A percentile compares a stretch with the other conserved stretches of the same genome.
Conservation (phyloP, 352 stramenopile species). For the Blastocystis sp. region DNA sequence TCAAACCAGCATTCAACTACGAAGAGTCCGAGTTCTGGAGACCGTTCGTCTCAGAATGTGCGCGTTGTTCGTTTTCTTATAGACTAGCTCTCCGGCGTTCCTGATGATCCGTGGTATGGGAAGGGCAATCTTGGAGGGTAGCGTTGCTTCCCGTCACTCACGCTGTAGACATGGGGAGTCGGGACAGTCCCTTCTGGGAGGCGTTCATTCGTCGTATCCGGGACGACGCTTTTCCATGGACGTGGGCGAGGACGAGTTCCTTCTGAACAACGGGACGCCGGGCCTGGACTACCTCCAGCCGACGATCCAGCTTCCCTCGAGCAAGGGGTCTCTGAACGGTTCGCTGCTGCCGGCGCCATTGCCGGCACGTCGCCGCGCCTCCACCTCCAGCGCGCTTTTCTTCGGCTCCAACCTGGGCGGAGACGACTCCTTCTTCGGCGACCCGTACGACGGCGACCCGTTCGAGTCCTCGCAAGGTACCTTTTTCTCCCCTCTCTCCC, state of each 20-base stretch:
- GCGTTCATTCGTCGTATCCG: not conserved
- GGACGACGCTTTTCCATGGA: slow-evolving; percentile 20
- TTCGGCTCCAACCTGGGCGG: not conserved
- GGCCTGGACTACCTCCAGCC: not conserved
- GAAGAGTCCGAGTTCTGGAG: not conserved
- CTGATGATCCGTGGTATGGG: not conserved
- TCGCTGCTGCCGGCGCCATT: not conserved
- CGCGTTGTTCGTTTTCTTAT: not conserved
- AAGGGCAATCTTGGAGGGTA: not conserved
- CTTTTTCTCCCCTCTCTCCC: not conserved
- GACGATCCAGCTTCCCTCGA: not conserved
- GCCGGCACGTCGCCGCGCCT: not conserved
- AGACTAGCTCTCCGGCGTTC: not conserved
- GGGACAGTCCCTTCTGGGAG: not conserved
- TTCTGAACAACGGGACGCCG: not conserved
- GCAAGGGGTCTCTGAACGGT: not conserved
- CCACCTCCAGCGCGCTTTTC: not conserved
- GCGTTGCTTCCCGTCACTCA: not conserved
- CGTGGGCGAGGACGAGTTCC: not conserved
- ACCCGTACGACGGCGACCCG: not conserved
- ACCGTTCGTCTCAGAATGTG: not conserved
- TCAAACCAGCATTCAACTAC: not conserved
- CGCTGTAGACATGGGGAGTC: not conserved
- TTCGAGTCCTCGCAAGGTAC: slow-evolving; percentile 21
- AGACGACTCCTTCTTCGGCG: not conserved